These are phyloP conservation scores for Primulina tabacum DNA, from an alignment of 257 asterid species.

Conservation along the genomic window DNA sequence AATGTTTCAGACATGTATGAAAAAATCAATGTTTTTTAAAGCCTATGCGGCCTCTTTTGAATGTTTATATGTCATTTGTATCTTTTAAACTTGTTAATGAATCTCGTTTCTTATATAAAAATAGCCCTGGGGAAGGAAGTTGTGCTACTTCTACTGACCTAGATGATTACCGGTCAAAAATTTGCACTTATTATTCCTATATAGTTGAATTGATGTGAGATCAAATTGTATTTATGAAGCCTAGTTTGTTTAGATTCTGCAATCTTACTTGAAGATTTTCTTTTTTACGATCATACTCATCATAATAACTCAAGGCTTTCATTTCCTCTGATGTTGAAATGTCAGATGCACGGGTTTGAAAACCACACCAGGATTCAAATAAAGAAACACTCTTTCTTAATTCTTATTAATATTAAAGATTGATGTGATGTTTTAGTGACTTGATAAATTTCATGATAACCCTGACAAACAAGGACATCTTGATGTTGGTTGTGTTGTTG, in stretches of 20 bases:
- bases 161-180: not conserved
- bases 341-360: not conserved
- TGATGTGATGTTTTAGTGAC: not conserved
- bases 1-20: not conserved
- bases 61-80: not conserved
- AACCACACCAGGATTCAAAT: not conserved
- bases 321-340: not conserved
- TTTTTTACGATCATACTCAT: not conserved
- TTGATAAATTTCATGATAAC: not conserved
- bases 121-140: not conserved
- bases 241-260: not conserved
- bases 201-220: not conserved
- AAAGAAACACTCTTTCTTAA: not conserved
- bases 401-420: not conserved
- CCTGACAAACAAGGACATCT: not conserved
- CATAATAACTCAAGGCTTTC: not conserved
- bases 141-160: not conserved
- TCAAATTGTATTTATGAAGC: not conserved
- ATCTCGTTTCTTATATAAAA: not conserved
- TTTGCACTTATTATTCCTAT: not conserved
- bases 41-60: not conserved
- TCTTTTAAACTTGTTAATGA: not conserved
- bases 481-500: not conserved
- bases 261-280: not conserved
- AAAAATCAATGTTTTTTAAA: not conserved